Evolutionary conservation across 1,284 basidiomycete genomes (phyloP), one percentile per base, ranked within the genome.

Genomic region (Grifola frondosa): DNA sequence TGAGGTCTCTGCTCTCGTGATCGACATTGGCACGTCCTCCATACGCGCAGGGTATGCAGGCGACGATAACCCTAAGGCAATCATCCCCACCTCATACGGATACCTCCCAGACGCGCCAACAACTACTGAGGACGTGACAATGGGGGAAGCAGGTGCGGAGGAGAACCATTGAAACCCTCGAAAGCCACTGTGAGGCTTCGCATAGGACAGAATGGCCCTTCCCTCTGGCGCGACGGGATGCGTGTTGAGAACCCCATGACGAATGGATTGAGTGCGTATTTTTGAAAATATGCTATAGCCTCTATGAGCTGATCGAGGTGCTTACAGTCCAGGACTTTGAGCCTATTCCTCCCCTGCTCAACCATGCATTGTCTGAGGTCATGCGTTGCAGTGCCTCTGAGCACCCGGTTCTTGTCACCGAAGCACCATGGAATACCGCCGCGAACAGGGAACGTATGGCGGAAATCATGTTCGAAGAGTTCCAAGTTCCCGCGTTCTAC

Each of bases 401-500:
- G 58, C 95, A 97, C 59, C 97, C 97, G 1, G 67, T 98, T 26
- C 78, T 99, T 40, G 79, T 96, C 17, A 98, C 97, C 1, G 97
- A 99, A 65, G 89, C 95, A 2, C 86, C 95, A 5, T 99, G 96
- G 94, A 98, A 97, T 62, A 90, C 92, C 0, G 74, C 84, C 22
- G 83, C 84, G 16, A 92, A 95, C 59, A 75, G 96, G 36, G 94
- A 98, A 68, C 78, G 84, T 37, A 88, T 98, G 83, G 89, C 92
- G 11, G 92, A 99, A 68, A 86, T 99, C 44, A 92, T 96, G 70
- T 99, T 99, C 61, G 97, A 99, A 67, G 88, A 95, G 49, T 94
- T 97, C 58, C 74, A 91, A 39, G 89, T 88, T 7, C 97, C 97
- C 3, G 97, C 96, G 1, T 94, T 97, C 69, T 99, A 99, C 64